Evolutionary conservation across 1,284 basidiomycete species (phyloP), one percentile per base, ranked within the genome.

Genomic region (Clitocybe nebularis): DNA sequence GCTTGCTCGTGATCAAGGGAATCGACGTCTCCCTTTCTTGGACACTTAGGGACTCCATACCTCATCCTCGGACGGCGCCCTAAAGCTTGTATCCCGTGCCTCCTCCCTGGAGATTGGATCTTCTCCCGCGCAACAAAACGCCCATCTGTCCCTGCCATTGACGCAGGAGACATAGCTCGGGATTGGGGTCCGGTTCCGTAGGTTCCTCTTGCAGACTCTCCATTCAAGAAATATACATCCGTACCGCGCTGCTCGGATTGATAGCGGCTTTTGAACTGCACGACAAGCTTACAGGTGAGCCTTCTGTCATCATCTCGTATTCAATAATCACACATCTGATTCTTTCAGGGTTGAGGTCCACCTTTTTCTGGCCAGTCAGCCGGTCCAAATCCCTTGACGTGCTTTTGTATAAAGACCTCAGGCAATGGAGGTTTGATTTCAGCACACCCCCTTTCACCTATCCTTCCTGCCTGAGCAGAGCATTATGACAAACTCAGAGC

Each of bases 361-460:
- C 40, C 47, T 51, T 47, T 43, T 49, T 51, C 45, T 38, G 41
- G 36, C 34, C 29, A 41, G 20, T 34, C 38, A 24, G 42, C 29
- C 33, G 34, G 41, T 41, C 43, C 36, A 42, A 33, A 39, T 44
- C 21, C 32, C 41, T 45, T 46, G 46, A 43, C 36, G 35, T 22
- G 38, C 21, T 21, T 8, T 30, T 33, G 24, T 49, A 52, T 52
- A 52, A 49, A 52, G 44, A 23, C 33, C 41, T 8, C 19, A 19
- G 28, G n/a, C 38, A 26, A 36, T 36, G 30, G 20, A 5, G 28
- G 28, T 37, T 33, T 19, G 14, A 17, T 9, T 21, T 22, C 16
- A 21, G n/a, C n/a, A n/a, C n/a, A 1, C 9, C 33, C 1, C 26
- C 5, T 30, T 21, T 28, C 16, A 13, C 17, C 11, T 20, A 4